phyloP scores from a whole-genome alignment of 768 basidiomycete species.

The Butyriboletus loyo region DNA sequence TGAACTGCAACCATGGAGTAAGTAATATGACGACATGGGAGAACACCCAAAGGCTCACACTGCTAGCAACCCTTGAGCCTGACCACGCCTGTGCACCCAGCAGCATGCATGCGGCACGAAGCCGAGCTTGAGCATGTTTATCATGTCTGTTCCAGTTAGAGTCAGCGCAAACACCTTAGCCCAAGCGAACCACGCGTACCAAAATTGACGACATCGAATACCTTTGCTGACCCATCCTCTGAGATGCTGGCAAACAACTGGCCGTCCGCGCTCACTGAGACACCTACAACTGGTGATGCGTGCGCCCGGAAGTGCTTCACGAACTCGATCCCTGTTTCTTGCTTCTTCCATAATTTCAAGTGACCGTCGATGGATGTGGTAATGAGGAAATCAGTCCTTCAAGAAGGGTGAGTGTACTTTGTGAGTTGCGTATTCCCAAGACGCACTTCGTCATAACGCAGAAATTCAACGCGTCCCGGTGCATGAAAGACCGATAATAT shows the following conservation, averaged over 20 bases:
- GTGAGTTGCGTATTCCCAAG: too few species aligned
- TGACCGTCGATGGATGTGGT: slow-evolving; percentile 96
- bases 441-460: slow-evolving; percentile 83
- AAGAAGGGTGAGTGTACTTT: slow-evolving; percentile 4
- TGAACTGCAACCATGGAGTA: slow-evolving; percentile 50
- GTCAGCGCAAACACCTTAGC: neutral
- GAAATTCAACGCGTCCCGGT: slow-evolving; percentile 88
- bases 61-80: slow-evolving; percentile 85
- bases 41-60: slow-evolving; percentile 53
- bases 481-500: slow-evolving; percentile 98
- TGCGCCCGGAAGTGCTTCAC: slow-evolving; percentile 98
- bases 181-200: slow-evolving; percentile 51
- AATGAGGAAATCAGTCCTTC: slow-evolving; percentile 87
- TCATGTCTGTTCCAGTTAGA: slow-evolving; percentile 72
- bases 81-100: slow-evolving; percentile 90
- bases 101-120: slow-evolving; percentile 87
- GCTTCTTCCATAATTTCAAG: slow-evolving; percentile 99
- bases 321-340: slow-evolving; percentile 92
- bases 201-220: slow-evolving; percentile 98
- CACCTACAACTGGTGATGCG: slow-evolving; percentile 68
- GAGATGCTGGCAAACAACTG: slow-evolving; percentile 88
- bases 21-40: slow-evolving; percentile 2
- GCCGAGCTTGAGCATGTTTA: slow-evolving; percentile 91
- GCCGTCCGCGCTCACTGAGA: slow-evolving; percentile 89
- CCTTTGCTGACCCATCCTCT: slow-evolving; percentile 89